Conservation (phyloP, 1,284 basidiomycete genomes). For the Ceratorhiza oryzae-sativae region DNA sequence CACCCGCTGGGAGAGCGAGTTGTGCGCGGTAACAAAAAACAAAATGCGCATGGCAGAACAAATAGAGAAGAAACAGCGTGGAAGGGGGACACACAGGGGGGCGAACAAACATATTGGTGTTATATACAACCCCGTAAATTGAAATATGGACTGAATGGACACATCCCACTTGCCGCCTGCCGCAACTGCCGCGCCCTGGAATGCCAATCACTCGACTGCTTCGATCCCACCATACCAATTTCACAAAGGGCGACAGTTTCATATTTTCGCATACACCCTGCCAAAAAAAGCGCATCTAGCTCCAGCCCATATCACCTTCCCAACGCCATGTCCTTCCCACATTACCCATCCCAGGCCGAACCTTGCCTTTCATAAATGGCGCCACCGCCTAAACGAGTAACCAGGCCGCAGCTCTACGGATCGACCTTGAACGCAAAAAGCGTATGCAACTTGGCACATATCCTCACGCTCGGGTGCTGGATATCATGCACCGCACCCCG, state of each 20-base stretch:
- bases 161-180: not conserved
- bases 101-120: not conserved
- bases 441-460: slow-evolving; percentile 29
- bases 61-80: not conserved
- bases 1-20: slow-evolving; percentile 54
- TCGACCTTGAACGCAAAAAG: slow-evolving; percentile 27
- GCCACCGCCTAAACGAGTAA: too few species aligned
- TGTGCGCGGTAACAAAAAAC: slow-evolving; percentile 55
- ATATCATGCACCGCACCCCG: slow-evolving; percentile 31
- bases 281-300: too few species aligned
- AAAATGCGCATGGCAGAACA: slow-evolving; percentile 46
- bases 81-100: not conserved
- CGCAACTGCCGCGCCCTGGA: not conserved
- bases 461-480: slow-evolving; percentile 15
- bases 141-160: not conserved
- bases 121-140: slow-evolving; percentile 5
- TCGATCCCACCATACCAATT: not conserved
- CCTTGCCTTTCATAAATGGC: not conserved
- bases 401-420: too few species aligned
- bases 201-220: not conserved
- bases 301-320: not conserved
- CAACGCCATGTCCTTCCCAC: not conserved
- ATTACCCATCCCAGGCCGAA: not conserved
- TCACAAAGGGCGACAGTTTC: not conserved
- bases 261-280: too few species aligned